Evolutionary conservation across 1,284 basidiomycete genomes (phyloP).

Genomic region (Boletus smithii): DNA sequence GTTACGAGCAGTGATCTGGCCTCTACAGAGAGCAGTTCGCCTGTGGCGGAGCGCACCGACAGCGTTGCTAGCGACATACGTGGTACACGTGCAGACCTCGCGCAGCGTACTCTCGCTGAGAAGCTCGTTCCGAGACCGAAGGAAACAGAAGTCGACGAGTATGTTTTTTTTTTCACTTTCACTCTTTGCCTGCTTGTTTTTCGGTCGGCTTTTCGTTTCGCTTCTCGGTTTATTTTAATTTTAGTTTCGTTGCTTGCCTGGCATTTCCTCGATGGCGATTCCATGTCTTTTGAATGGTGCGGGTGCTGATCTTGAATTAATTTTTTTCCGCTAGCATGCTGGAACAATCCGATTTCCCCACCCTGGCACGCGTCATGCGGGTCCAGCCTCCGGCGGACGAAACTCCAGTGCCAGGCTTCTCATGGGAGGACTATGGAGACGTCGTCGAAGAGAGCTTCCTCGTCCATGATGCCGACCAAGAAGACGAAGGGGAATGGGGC

Average conservation of each 20-base stretch:
- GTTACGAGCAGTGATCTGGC: conserved; percentile 53
- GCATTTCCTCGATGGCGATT: background rate
- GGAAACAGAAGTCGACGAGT: conserved; percentile 66
- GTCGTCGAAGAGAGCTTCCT: conserved; percentile 43
- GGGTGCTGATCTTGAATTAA: too few relatives aligned
- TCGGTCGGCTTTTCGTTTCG: too few relatives aligned
- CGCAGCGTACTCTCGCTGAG: conserved; percentile 51
- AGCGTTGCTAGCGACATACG: conserved; percentile 31
- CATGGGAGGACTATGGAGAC: conserved; percentile 75
- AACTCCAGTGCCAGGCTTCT: conserved; percentile 59
- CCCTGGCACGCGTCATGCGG: conserved; percentile 59
- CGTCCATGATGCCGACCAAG: conserved; percentile 47
- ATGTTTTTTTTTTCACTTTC: conserved; percentile 9
- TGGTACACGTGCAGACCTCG: conserved; percentile 24
- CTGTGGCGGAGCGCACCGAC: conserved; percentile 46
- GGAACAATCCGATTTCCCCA: conserved; percentile 53
- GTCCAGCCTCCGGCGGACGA: conserved; percentile 54
- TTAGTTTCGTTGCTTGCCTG: background rate
- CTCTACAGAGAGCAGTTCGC: conserved; percentile 54
- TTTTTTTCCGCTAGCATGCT: conserved; percentile 50
- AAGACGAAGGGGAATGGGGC: conserved; percentile 63
- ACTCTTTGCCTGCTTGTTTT: too few relatives aligned
- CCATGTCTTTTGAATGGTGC: background rate
- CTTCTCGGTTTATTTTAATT: too few relatives aligned
- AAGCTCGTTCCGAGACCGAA: conserved; percentile 54